phyloP scores from a whole-genome alignment of 139 green algal genomes.

The Chlorella sp. region DNA sequence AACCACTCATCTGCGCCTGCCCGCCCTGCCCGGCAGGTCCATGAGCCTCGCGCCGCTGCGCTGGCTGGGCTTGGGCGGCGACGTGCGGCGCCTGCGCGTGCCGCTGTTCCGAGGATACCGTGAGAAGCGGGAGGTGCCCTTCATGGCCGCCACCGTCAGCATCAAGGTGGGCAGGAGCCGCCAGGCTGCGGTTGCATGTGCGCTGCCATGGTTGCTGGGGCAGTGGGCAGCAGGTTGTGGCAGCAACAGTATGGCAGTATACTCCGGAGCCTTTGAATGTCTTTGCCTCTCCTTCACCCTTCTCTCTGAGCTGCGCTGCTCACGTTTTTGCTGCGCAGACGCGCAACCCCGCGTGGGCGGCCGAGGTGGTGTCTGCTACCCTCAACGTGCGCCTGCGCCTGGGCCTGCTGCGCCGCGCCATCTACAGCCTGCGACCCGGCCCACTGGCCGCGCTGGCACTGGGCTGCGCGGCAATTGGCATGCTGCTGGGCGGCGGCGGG shows the following conservation, averaged over 20 bases:
- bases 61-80: slow-evolving; percentile 24
- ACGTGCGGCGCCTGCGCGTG: slow-evolving; percentile 24
- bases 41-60: slow-evolving; percentile 17
- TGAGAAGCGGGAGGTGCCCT: slow-evolving; percentile 38
- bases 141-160: slow-evolving; percentile 29
- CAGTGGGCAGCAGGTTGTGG: too few species aligned
- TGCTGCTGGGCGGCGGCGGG: slow-evolving; percentile 10
- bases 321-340: background rate
- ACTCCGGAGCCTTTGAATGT: too few species aligned
- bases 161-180: slow-evolving; percentile 30
- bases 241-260: too few species aligned
- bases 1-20: too few species aligned
- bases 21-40: background rate
- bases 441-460: slow-evolving; percentile 25
- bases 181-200: too few species aligned
- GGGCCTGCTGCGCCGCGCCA: slow-evolving; percentile 23
- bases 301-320: background rate
- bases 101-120: slow-evolving; percentile 45
- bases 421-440: slow-evolving; percentile 43
- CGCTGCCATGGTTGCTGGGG: too few species aligned
- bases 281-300: too few species aligned
- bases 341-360: slow-evolving; percentile 7
- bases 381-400: slow-evolving; percentile 40
- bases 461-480: background rate
- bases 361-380: slow-evolving; percentile 40